Evolutionary conservation across 1,284 basidiomycete genomes (phyloP), one percentile per base, ranked within the genome.

Genomic region (Cryptococcus sp.): DNA sequence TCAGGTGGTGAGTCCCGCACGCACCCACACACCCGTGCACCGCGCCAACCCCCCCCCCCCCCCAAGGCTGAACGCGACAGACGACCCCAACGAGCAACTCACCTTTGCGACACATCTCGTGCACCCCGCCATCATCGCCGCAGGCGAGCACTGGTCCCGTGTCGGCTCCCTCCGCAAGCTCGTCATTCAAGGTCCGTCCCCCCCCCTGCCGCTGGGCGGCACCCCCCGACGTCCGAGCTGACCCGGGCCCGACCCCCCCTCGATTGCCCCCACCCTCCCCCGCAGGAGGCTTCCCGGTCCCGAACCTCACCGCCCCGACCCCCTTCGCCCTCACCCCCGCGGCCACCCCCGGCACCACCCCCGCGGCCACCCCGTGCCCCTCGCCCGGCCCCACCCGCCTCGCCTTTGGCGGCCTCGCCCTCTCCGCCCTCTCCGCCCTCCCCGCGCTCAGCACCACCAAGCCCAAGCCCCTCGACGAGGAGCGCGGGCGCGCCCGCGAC

Each of bases 221-320:
- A n/a, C n/a, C n/a, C n/a, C n/a, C 9, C 44, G 24, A 36, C 23
- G 46, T 48, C 44, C 37, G 7, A 18, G 18, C 18, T 52, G 20
- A n/a, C 40, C 37, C 35, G 16, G 21, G 50, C 48, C 18, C 24
- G 11, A 35, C 33, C 35, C 23, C 39, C 43, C 33, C 38, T 50
- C 23, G 44, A 38, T 45, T 50, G 28, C 15, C 18, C 36, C 48
- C 37, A 43, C 15, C 44, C 28, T 49, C 39, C 42, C 43, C 39
- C 28, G 33, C 40, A 65, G 69, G 70, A 45, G 70, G 70, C 16
- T 72, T 69, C 61, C 70, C 70, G 0, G 63, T 60, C 28, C 70
- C 70, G 11, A 72, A 72, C 52, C 55, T 72, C 21, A 65, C 67
- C n/a, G 69, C 70, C 1, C 70, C 70, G 1, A 70, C 70, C 2